Conservation (phyloP, 768 basidiomycete genomes). For the Leccinum boreale region DNA sequence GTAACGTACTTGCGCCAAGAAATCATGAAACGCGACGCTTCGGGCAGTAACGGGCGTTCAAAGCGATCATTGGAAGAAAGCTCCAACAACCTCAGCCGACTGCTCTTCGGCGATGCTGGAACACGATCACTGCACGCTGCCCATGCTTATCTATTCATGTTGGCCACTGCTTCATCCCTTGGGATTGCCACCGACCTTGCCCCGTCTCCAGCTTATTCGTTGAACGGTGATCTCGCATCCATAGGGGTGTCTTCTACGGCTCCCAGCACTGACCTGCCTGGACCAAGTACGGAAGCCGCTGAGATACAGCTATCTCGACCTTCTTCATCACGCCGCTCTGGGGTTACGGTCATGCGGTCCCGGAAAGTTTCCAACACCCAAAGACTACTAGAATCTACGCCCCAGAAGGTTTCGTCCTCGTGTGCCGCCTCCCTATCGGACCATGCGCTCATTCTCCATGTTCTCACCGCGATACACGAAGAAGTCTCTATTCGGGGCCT, state of each 20-base stretch:
- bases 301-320: constrained; percentile 30
- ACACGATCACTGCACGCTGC: constrained; percentile 75
- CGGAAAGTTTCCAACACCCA: constrained; percentile 57
- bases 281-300: constrained; percentile 15
- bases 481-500: constrained; percentile 73
- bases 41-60: constrained; percentile 45
- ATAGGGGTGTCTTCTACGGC: constrained; percentile 30
- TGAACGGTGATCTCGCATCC: constrained; percentile 28
- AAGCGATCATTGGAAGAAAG: constrained; percentile 46
- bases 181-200: constrained; percentile 41
- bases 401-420: constrained; percentile 40
- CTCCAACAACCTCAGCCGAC: constrained; percentile 43
- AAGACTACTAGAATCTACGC: constrained; percentile 48
- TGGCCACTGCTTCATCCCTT: constrained; percentile 69
- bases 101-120: constrained; percentile 57
- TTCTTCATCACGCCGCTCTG: constrained; percentile 46
- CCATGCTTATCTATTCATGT: constrained; percentile 76
- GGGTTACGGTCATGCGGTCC: constrained; percentile 46
- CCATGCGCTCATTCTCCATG: constrained; percentile 65
- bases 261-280: constrained; percentile 30
- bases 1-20: constrained; percentile 75
- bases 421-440: constrained; percentile 66
- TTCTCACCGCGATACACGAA: constrained; percentile 66
- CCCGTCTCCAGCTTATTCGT: constrained; percentile 40
- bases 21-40: constrained; percentile 55